A percentile compares a stretch with the other conserved stretches of the same genome.
phyloP scores from a whole-genome alignment of 371 early-diverging fungal genomes.

The Blakeslea trispora region DNA sequence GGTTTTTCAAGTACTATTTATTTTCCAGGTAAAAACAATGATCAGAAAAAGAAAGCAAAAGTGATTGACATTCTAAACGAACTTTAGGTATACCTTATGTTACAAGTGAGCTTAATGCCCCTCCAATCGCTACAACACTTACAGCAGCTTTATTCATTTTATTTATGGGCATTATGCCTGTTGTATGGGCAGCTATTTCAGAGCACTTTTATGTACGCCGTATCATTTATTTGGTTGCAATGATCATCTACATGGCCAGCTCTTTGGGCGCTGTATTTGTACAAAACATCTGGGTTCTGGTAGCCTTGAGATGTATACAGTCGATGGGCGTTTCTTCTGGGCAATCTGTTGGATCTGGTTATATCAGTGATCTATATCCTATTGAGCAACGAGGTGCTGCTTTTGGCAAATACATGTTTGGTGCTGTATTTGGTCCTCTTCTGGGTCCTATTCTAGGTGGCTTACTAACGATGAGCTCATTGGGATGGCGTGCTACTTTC shows the following conservation, averaged over 20 bases:
- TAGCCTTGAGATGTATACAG: constrained; percentile 68
- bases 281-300: constrained; percentile 55
- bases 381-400: constrained; percentile 29
- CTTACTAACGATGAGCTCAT: constrained; percentile 18
- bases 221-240: constrained; percentile 37
- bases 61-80: not conserved
- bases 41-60: not conserved
- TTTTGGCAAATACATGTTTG: constrained; percentile 46
- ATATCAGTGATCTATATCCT: constrained; percentile 19
- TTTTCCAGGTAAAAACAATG: constrained; percentile 19
- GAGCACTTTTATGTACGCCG: constrained; percentile 61
- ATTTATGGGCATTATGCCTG: constrained; percentile 54
- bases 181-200: constrained; percentile 66
- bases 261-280: constrained; percentile 66
- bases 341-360: constrained; percentile 61
- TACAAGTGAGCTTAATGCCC: constrained; percentile 45
- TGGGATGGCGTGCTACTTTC: constrained; percentile 25
- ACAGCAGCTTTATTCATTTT: constrained; percentile 58
- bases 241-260: constrained; percentile 57
- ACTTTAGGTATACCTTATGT: constrained; percentile 49
- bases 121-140: constrained; percentile 47
- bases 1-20: constrained; percentile 26
- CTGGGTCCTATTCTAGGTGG: constrained; percentile 30
- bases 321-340: constrained; percentile 66
- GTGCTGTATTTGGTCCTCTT: constrained; percentile 39